Conservation (phyloP, 2,329 filamentous ascomycete species). For the Cladosporium oxysporum region DNA sequence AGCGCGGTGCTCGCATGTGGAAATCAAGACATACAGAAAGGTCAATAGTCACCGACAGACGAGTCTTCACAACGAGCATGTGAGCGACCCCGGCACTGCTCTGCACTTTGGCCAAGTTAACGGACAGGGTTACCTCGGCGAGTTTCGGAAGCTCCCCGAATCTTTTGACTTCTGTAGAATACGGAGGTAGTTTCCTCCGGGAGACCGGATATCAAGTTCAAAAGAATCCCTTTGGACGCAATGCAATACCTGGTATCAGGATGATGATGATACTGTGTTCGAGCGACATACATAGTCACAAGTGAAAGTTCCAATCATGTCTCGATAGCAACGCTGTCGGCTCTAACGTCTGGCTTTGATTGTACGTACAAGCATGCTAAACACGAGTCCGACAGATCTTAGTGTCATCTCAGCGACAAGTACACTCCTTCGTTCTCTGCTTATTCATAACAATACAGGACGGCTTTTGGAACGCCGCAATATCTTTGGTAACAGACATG, state of each 20-base stretch:
- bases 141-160: background rate
- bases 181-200: background rate
- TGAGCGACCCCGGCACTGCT: background rate
- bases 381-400: no score
- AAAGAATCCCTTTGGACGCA: background rate
- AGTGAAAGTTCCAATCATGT: background rate
- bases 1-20: background rate
- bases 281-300: background rate
- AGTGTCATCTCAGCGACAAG: no score
- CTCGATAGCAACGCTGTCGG: no score
- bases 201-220: background rate
- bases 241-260: background rate
- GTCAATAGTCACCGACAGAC: background rate
- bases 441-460: no score
- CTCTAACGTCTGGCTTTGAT: no score
- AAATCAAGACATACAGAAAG: background rate
- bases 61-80: background rate
- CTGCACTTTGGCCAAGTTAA: background rate
- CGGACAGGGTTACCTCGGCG: background rate
- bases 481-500: background rate
- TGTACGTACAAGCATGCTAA: no score
- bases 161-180: background rate
- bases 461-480: background rate
- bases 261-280: no score
- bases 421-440: no score